Evolutionary conservation across 495 filamentous ascomycete species (phyloP).

Genomic region (Darksidea phi): DNA sequence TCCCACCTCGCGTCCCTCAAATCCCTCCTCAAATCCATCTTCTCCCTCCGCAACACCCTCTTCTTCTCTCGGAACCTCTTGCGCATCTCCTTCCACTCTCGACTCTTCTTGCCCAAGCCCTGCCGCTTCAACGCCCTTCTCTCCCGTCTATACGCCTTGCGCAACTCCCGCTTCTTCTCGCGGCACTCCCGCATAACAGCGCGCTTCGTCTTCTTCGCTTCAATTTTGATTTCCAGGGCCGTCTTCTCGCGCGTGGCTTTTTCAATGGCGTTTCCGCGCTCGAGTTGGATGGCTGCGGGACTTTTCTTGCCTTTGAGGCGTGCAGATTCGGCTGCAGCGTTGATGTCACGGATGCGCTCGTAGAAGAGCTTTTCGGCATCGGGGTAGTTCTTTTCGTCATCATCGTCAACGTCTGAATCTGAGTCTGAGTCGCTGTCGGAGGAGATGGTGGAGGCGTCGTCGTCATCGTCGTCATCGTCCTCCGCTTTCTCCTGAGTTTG

Average conservation of each 20-base stretch:
- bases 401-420: background rate
- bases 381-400: background rate
- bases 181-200: conserved; percentile 5
- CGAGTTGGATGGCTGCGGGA: conserved; percentile 3
- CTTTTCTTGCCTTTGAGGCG: conserved; percentile 27
- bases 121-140: conserved; percentile 9
- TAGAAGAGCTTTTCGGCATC: conserved; percentile 6
- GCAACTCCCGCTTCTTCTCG: conserved; percentile 14
- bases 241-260: conserved; percentile 13
- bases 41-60: conserved; percentile 6
- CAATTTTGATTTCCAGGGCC: conserved; percentile 18
- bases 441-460: conserved; percentile 5
- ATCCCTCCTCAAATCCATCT: conserved; percentile 7
- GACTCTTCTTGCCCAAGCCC: background rate
- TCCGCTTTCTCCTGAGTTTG: conserved; percentile 7
- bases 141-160: conserved; percentile 2
- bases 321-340: background rate
- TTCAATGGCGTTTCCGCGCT: conserved; percentile 26
- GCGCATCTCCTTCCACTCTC: conserved; percentile 3
- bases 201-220: conserved; percentile 23
- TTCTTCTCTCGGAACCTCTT: conserved; percentile 8
- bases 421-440: conserved; percentile 18
- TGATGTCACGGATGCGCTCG: conserved; percentile 23
- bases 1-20: background rate
- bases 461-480: conserved; percentile 10